Evolutionary conservation across 129 eudicot species (phyloP).

Genomic region (Lactuca sativa): DNA sequence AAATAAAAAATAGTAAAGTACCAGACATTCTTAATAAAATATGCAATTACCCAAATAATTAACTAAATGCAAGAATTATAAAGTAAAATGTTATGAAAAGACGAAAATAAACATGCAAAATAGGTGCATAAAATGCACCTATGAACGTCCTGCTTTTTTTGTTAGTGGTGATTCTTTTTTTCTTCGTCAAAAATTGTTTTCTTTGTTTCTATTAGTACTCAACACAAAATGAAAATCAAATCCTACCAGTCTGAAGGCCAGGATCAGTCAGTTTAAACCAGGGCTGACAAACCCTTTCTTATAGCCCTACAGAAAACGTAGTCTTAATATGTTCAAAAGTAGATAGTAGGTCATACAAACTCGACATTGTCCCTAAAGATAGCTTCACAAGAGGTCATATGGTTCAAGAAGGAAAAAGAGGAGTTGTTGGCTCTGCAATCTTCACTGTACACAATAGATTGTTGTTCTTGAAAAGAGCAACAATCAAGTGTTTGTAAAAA

Average conservation of each 20-base stretch:
- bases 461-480: constrained; percentile 68
- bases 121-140: no score
- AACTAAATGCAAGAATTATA: no score
- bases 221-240: constrained; percentile 57
- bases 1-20: no score
- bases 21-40: no score
- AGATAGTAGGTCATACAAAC: constrained; percentile 65
- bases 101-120: no score
- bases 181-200: constrained; percentile 55
- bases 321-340: constrained; percentile 55
- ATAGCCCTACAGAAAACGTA: constrained; percentile 66
- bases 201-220: constrained; percentile 54
- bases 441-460: constrained; percentile 58
- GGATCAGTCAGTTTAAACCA: constrained; percentile 62
- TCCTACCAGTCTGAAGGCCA: constrained; percentile 62
- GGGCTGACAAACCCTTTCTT: constrained; percentile 51
- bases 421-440: constrained; percentile 58
- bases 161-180: constrained; percentile 44
- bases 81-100: no score
- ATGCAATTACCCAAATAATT: no score
- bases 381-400: constrained; percentile 46
- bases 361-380: constrained; percentile 56
- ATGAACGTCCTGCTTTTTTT: constrained; percentile 62
- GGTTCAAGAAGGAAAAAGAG: constrained; percentile 58
- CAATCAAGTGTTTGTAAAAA: constrained; percentile 59